Evolutionary conservation across 148 eudicot species (phyloP), one percentile per base, ranked within the genome.

Genomic region (Fallopia convolvulus): DNA sequence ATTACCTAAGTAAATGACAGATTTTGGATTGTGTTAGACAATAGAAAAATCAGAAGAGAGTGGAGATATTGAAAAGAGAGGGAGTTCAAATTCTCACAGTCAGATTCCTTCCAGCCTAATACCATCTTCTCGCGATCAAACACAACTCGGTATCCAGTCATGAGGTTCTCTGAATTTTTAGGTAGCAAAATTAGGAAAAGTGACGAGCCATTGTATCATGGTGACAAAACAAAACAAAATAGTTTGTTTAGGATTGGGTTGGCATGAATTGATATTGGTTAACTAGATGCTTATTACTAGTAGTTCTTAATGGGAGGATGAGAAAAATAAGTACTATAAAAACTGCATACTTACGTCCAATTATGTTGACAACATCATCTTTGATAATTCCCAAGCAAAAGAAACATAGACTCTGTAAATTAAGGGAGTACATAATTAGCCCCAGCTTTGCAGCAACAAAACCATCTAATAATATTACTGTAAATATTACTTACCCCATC

Each of bases 111-210:
- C 88, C 88, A 86, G 66, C 85, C 88, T 20, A 86, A 15, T 14
- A 79, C 77, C 82, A 80, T 84, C 72, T 77, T 80, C 75, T 86
- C 86, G 14, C 77, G 84, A 80, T 86, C 80, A 60, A 86, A 86
- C 60, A 86, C 86, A 11, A 86, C 55, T 39, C 85, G 85, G 56
- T 86, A 82, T 32, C 88, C 85, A 78, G 82, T 80, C 86, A 86
- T 80, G 80, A 86, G 84, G 58, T 86, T 86, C 73, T 80, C 88
- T 86, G 86, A 32, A 72, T 30, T 10, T 66, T 66, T 33, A 66
- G 0, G 44, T 14, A 72, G 14, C 15, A 42, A 72, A 44, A 3
- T 72, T 44, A 47, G 6, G 42, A 53, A n/a, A 39, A 78, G 6
- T 70, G 33, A 49, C 9, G 36, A 77, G 12, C 74, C 23, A 39